These are phyloP conservation scores for Cordia subcordata DNA, from an alignment of 257 asterid species.

Conservation along the genomic window DNA sequence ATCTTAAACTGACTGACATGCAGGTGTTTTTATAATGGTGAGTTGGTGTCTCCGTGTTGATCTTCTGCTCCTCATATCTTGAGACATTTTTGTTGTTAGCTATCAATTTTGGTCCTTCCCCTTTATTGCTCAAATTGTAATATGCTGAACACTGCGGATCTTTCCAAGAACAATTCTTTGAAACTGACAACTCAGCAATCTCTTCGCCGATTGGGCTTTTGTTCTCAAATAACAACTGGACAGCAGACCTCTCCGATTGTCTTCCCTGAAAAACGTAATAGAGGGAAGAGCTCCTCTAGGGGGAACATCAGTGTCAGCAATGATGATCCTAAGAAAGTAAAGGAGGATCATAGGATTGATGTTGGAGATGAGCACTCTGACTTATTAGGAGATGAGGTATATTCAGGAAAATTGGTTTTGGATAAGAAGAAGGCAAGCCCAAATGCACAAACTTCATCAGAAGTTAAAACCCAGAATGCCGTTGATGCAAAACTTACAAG, in stretches of 20 bases:
- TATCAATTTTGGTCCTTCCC: constrained; percentile 17
- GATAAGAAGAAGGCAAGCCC: constrained; percentile 49
- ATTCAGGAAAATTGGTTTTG: constrained; percentile 64
- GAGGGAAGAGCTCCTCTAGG: constrained; percentile 48
- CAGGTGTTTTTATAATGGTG: constrained; percentile 36
- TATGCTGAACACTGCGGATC: constrained; percentile 75
- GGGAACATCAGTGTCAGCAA: constrained; percentile 35
- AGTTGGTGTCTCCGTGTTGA: constrained; percentile 22
- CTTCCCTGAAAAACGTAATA: constrained; percentile 85
- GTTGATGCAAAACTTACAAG: constrained; percentile 88
- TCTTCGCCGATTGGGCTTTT: constrained; percentile 83
- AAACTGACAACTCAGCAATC: constrained; percentile 73
- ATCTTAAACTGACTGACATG: constrained; percentile 9
- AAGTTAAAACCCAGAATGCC: constrained; percentile 39
- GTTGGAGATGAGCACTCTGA: constrained; percentile 90
- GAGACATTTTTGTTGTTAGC: constrained; percentile 24
- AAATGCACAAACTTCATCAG: constrained; percentile 48
- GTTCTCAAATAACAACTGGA: constrained; percentile 72
- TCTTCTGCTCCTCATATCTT: constrained; percentile 19
- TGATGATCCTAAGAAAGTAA: constrained; percentile 46
- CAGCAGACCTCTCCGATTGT: constrained; percentile 90
- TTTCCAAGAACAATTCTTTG: constrained; percentile 66
- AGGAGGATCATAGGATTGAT: constrained; percentile 77
- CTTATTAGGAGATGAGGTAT: constrained; percentile 80
- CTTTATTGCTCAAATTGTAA: constrained; percentile 19